Evolutionary conservation across 1,139 yeast species (phyloP), one percentile per base, ranked within the genome.

Genomic region (Suhomyces chickasaworum): DNA sequence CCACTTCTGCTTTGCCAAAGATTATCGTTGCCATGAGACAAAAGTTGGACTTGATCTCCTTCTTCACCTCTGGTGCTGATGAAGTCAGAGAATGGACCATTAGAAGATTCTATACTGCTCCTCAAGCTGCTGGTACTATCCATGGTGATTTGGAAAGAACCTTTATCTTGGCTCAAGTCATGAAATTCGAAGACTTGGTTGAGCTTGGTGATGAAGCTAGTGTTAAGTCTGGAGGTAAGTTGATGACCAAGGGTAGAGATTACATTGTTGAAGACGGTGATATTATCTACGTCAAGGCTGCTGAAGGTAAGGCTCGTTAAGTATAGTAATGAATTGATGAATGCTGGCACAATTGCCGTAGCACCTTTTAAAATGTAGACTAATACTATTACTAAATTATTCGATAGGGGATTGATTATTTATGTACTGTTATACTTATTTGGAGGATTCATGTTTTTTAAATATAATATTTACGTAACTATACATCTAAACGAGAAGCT

Each of bases 211-310:
- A 88, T 63, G 99, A 93, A 68, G 75, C 75, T 49, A 80, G 89
- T 46, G 96, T 91, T 61, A 87, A 86, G 73, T 86, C 98, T 49
- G 91, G 91, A 51, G 99, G 99, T 73, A 93, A 93, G 73, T 81
- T 93, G 64, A 71, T 81, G 69, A 88, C 81, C 66, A 93, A 93
- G 84, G 99, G 99, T 80, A 95, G 93, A 73, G 98, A 91, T 57
- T 93, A 95, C 66, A 93, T 83, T 54, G 97, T 95, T 54, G 91
- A 85, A 68, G 80, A 75, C 58, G 80, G 97, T 68, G 98, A 91
- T 68, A 80, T 93, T 61, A 84, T 91, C 59, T 91, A 86, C 75
- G 88, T 91, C 78, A 87, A 95, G 78, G 90, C 97, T 53, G 97
- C 95, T 69, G 96, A 96, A 50, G 97, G 97, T 75, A 91, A 91